Base-by-base conservation (phyloP, 2,329 filamentous ascomycete species). In the Talaromyces albobiverticillius region DNA sequence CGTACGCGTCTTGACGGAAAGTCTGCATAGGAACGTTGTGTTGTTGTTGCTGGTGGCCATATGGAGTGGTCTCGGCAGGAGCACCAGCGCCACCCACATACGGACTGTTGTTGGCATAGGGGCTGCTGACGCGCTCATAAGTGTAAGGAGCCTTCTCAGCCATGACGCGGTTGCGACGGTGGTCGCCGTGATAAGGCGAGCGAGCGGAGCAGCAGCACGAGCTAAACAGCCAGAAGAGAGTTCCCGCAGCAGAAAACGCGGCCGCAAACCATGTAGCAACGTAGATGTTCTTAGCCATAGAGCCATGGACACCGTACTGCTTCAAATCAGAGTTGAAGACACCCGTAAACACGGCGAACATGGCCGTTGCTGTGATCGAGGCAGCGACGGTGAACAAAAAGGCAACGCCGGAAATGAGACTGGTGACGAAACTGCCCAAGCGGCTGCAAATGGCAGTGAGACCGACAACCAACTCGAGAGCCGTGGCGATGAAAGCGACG, bases 191-290 rank as follows among this genome's bases (percentile, higher is more conserved):
- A 65, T 75, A 77, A 25, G 76, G 74, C 52, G 74, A 79, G 62
- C 80, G 78, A 45, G 90, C 89, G 62, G 82, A 85, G 80, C 92
- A 96, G 84, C 92, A 97, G 86, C 93, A 97, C 65, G 88, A 82
- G 71, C 86, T 90, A 71, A 95, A 84, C 67, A 92, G 76, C 93
- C 94, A 97, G 86, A 97, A 96, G 68, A 96, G 74, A 60, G 83
- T 84, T 7, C 88, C 87, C 40, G 72, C 89, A 31, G 94, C 68
- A 58, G 87, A 86, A 68, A 95, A 91, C 25, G 83, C 88, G 36
- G 87, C 86, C 41, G 86, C 86, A 57, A 97, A 78, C 90, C 92
- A 96, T 63, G 88, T 83, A 18, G 85, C 75, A 32, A 80, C 80
- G 52, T 94, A 84, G 76, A 88, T 93, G 56, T 79, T 76, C 26